A percentile compares a stretch with the other conserved stretches of the same genome.
Evolutionary conservation across 139 green algal genomes (phyloP).

Genomic region (Pleodorina starrii): DNA sequence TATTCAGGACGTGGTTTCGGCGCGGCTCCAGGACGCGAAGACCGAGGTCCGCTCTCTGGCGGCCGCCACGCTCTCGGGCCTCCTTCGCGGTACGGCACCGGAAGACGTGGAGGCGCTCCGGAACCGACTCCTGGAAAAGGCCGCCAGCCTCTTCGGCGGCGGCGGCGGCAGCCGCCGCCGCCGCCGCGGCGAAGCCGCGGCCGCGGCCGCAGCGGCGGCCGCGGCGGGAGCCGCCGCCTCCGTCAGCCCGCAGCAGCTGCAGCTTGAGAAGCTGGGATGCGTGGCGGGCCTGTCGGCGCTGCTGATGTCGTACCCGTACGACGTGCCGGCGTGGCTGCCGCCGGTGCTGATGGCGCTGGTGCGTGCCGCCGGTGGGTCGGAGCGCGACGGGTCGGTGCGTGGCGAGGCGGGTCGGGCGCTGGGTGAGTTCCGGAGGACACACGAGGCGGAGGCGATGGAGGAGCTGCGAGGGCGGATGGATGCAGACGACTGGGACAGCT

Average conservation of each 20-base stretch:
- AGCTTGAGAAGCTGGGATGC: conserved; percentile 55
- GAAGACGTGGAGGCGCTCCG: conserved; percentile 59
- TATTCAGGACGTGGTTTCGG: conserved; percentile 64
- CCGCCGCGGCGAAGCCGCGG: neutral
- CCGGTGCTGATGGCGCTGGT: conserved; percentile 80
- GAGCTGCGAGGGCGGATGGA: conserved; percentile 68
- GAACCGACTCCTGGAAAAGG: conserved; percentile 60
- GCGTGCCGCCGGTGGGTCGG: conserved; percentile 48
- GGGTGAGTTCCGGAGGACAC: conserved; percentile 77
- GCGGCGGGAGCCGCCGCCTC: neutral
- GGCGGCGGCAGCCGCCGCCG: conserved; percentile 14
- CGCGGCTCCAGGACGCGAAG: conserved; percentile 81
- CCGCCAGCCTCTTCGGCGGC: conserved; percentile 61
- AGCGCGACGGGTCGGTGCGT: conserved; percentile 19
- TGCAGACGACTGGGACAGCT: conserved; percentile 83
- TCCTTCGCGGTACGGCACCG: conserved; percentile 67
- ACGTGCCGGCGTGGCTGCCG: conserved; percentile 89
- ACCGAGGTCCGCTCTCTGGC: conserved; percentile 75
- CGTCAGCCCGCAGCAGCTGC: neutral
- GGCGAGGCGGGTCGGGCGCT: conserved; percentile 67
- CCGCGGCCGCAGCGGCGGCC: neutral
- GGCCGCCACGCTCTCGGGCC: conserved; percentile 79
- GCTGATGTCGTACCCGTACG: conserved; percentile 88
- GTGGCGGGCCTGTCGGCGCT: conserved; percentile 87
- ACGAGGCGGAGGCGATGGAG: conserved; percentile 68